Base-by-base conservation (phyloP, 2,329 filamentous ascomycete species). In the Colletotrichum lini region DNA sequence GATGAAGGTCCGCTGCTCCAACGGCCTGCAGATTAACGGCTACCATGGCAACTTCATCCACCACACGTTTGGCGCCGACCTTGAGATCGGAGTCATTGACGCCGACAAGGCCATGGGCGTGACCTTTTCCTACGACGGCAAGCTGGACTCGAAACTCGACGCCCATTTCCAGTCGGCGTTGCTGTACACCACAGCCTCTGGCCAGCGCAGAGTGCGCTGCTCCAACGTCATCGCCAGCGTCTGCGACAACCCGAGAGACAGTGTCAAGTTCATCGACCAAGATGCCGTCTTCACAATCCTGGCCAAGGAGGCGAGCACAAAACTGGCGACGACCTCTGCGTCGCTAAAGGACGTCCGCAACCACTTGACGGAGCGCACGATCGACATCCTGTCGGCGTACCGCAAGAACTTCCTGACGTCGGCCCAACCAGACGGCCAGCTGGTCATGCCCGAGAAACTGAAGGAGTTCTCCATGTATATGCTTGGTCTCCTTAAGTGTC, bases 401-500 rank as follows among this genome's bases (percentile, higher is more conserved):
- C 91, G 96, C 75, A 98, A 97, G 84, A 93, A 98, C 82, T 96
- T 96, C 76, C 93, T 94, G 6, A 85, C 90, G 2, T 93, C 93
- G 68, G 89, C 91, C 3, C 94, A 97, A 78, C 96, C 96, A 10
- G 94, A 95, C 2, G 94, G 95, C 6, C 95, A 99, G 81, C 89
- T 99, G 40, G 95, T 99, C 40, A 91, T 99, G 82, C 96, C 96
- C 0, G 96, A 99, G 83, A 94, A 96, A 75, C 88, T 99, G 40
- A 98, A 98, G 80, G 96, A 99, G 80, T 95, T 98, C 77, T 91
- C 93, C 77, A 98, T 99, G 95, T 98, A 96, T 81, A 94, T 97
- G 83, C 91, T 99, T 12, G 92, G 93, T 58, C 85, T 98, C 74
- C 84, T 97, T 79, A 99, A 99, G 82, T 95, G 91, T 67, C 91